Conservation (phyloP, 139 green algal species). For the Chlorella sp. region DNA sequence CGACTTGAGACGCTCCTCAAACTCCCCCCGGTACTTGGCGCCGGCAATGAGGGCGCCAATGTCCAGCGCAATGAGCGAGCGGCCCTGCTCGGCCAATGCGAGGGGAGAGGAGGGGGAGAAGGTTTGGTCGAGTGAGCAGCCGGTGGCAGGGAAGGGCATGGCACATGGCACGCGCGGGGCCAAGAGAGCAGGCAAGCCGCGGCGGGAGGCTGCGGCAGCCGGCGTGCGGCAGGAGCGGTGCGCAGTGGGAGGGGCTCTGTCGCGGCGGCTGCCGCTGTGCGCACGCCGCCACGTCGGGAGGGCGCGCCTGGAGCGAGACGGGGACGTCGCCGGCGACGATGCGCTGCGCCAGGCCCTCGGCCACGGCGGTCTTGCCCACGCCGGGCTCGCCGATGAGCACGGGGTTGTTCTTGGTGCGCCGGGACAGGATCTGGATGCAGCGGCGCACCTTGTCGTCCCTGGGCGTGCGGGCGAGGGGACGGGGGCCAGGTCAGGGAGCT, state of each 20-base stretch:
- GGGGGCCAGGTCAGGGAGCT: too few species aligned
- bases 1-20: conserved; percentile 97
- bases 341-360: conserved; percentile 95
- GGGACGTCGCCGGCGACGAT: conserved; percentile 96
- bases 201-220: too few species aligned
- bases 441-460: conserved; percentile 67
- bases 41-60: conserved; percentile 95
- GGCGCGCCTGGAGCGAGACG: conserved; percentile 67
- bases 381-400: conserved; percentile 96
- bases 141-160: too few species aligned
- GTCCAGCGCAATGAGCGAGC: conserved; percentile 91
- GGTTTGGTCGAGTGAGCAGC: too few species aligned
- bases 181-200: too few species aligned
- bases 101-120: too few species aligned
- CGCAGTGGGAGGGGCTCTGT: background rate
- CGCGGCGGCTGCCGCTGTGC: background rate
- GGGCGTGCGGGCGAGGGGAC: too few species aligned
- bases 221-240: too few species aligned
- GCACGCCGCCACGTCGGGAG: too few species aligned
- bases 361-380: conserved; percentile 88
- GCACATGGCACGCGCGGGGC: too few species aligned
- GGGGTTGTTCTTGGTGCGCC: conserved; percentile 98
- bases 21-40: conserved; percentile 98
- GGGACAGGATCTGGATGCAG: conserved; percentile 86
- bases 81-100: conserved; percentile 61